phyloP scores from a whole-genome alignment of 345 rosid genomes.

The Mangifera indica region DNA sequence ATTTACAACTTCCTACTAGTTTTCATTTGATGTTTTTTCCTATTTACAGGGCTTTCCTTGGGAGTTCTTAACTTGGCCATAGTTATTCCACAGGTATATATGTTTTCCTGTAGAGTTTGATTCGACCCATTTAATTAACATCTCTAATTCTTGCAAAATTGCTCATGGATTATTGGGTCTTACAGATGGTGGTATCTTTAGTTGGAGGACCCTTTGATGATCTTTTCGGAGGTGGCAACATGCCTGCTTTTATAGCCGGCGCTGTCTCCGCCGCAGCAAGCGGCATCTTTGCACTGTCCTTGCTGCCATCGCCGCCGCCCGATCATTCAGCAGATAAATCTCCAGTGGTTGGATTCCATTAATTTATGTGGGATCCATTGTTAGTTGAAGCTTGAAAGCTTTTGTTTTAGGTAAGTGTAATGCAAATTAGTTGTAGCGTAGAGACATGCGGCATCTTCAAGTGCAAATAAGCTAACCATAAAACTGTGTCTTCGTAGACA shows the following conservation, averaged over 20 bases:
- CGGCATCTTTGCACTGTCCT: conserved; percentile 51
- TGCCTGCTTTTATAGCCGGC: conserved; percentile 71
- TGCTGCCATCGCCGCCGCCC: conserved; percentile 75
- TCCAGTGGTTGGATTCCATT: neutral
- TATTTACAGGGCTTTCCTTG: conserved; percentile 62
- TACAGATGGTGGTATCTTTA: conserved; percentile 71
- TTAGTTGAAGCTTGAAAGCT: too few species aligned
- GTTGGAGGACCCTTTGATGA: conserved; percentile 71
- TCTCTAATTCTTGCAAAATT: neutral
- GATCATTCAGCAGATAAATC: conserved; percentile 35
- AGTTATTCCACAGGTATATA: conserved; percentile 86
- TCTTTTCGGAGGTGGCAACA: conserved; percentile 77
- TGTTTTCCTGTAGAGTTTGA: neutral
- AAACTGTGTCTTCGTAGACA: neutral
- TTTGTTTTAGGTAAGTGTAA: neutral
- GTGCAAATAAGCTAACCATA: neutral
- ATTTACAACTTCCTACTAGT: neutral
- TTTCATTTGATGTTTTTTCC: neutral
- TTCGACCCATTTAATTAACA: too few species aligned
- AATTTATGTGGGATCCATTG: neutral
- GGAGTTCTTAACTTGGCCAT: conserved; percentile 81
- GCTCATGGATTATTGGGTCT: neutral
- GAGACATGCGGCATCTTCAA: neutral
- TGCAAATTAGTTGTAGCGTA: neutral
- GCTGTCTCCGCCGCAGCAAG: conserved; percentile 64